Conservation (phyloP, 2,329 filamentous ascomycete species). For the Aspergillus sp. region DNA sequence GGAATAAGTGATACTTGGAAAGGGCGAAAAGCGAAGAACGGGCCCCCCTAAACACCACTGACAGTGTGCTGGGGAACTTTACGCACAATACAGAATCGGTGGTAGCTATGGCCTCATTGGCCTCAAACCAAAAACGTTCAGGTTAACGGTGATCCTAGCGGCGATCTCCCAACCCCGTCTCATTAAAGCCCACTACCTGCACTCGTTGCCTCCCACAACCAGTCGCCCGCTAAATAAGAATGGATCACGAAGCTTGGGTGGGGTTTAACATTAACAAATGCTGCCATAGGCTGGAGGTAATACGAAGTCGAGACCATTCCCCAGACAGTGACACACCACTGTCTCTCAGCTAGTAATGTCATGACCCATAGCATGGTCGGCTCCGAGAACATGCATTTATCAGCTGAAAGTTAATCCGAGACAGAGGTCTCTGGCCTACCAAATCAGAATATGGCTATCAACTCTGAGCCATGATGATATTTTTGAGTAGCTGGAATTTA, state of each 20-base stretch:
- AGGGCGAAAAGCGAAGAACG: too few relatives aligned
- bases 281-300: conserved; percentile 14
- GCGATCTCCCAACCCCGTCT: conserved; percentile 29
- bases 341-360: conserved; percentile 2
- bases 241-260: conserved; percentile 29
- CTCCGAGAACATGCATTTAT: conserved; percentile 1
- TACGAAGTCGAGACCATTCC: conserved; percentile 21
- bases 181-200: conserved; percentile 16
- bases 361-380: conserved; percentile 2
- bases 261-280: conserved; percentile 11
- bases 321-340: conserved; percentile 4
- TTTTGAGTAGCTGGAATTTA: not conserved
- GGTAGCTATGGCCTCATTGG: conserved; percentile 9
- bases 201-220: conserved; percentile 11
- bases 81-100: not conserved
- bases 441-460: not conserved
- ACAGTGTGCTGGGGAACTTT: not conserved
- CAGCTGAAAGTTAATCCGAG: not conserved
- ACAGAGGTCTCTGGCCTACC: not conserved
- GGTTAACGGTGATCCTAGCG: conserved; percentile 33
- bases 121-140: conserved; percentile 16
- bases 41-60: too few relatives aligned
- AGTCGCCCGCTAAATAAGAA: conserved; percentile 10
- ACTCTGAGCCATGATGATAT: not conserved
- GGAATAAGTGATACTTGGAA: too few relatives aligned